phyloP scores from a whole-genome alignment of 2,329 filamentous ascomycete genomes.

The Cucurbitaria berberidis region DNA sequence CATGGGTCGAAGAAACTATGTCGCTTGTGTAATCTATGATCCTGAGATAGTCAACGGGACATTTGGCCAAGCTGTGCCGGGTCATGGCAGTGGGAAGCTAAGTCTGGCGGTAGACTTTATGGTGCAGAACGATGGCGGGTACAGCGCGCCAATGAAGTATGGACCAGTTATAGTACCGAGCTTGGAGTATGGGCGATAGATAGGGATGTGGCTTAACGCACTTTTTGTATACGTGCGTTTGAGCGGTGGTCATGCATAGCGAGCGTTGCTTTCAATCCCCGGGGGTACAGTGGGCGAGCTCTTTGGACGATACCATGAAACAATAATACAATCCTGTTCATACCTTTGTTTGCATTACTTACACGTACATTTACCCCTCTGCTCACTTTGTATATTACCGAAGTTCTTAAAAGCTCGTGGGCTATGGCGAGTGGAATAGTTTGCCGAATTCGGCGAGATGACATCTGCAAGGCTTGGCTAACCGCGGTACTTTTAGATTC shows the following conservation, averaged over 20 bases:
- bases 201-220: not conserved
- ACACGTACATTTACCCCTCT: not conserved
- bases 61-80: slow-evolving; percentile 48
- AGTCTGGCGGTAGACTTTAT: slow-evolving; percentile 96
- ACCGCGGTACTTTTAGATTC: slow-evolving; percentile 12
- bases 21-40: slow-evolving; percentile 92
- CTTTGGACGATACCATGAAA: not conserved
- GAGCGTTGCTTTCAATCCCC: slow-evolving; percentile 18
- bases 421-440: slow-evolving; percentile 11
- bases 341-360: not conserved
- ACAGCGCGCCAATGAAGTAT: slow-evolving; percentile 87
- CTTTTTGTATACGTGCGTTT: slow-evolving; percentile 9
- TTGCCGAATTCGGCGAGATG: slow-evolving; percentile 28
- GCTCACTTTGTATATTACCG: too few relatives aligned
- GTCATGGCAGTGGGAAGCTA: slow-evolving; percentile 59
- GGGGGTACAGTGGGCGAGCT: not conserved
- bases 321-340: not conserved
- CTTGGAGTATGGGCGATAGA: slow-evolving; percentile 57
- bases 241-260: slow-evolving; percentile 29
- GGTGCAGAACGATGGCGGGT: slow-evolving; percentile 87
- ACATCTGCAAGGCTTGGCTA: slow-evolving; percentile 26
- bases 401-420: too few relatives aligned
- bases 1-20: slow-evolving; percentile 92
- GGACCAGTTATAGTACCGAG: slow-evolving; percentile 93
- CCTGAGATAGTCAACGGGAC: slow-evolving; percentile 71